Evolutionary conservation across 805 yeast genomes (phyloP), one percentile per base, ranked within the genome.

Genomic region (Maudiozyma barnettii): DNA sequence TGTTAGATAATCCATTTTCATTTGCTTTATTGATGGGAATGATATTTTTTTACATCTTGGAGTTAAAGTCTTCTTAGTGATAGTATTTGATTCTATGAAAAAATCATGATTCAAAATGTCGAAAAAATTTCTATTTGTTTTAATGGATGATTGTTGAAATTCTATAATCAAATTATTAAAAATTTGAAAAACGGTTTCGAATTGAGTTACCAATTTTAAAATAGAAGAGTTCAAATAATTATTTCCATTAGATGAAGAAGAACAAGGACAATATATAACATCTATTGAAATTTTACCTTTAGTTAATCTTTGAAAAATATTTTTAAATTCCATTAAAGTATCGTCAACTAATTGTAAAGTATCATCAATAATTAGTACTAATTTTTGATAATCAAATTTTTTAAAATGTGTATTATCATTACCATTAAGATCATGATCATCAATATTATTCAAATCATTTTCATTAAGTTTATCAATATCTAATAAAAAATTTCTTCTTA

Each of bases 1-100:
- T 4, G 59, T 51, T 45, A 56, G 43, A 37, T 57, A 57, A 45
- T 54, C 47, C 43, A 58, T 49, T 16, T 47, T 38, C 19, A 59
- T 31, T 9, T 43, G 43, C 10, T 23, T 33, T 2, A 53, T 44
- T 16, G 48, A 43, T 5, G 59, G 56, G 18, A 59, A 52, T 5
- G 51, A 43, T 4, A 54, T 46, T 40, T 50, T 50, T 16, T 47
- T 44, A 43, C 51, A 49, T 41, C 47, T 49, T 19, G 55, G 51
- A n/a, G 21, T 22, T 5, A 46, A 18, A 20, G 37, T 31, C 14
- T 46, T 38, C 12, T 33, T 30, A 36, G 40, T 20, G n/a, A 16
- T 31, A 22, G 33, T 10, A 39, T 21, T 12, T 18, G 43, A 37
- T 19, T 47, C 36, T 6, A 20, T 36, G 33, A 46, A 47, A 14